Percentiles rank a stretch among this genome's conserved stretches.
phyloP scores from a whole-genome alignment of 805 yeast species.

The Teunomyces stri region DNA sequence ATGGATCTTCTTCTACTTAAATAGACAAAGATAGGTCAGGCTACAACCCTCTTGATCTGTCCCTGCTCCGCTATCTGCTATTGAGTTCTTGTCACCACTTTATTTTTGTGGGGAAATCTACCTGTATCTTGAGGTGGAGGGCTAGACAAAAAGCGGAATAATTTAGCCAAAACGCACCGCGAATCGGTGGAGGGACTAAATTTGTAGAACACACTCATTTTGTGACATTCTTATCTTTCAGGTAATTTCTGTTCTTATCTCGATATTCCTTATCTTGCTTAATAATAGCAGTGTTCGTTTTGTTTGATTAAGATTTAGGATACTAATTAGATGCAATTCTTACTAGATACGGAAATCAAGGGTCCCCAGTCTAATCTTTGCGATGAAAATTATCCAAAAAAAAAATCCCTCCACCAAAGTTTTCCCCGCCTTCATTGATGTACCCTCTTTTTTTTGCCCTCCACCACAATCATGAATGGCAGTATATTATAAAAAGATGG shows the following conservation, averaged over 20 bases:
- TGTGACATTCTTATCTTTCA: background rate
- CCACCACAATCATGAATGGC: background rate
- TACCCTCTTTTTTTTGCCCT: background rate
- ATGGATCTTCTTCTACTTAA: background rate
- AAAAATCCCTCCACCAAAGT: background rate
- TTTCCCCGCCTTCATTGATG: background rate
- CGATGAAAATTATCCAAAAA: background rate
- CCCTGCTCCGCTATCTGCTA: background rate
- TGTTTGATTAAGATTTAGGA: no score
- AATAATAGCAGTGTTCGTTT: background rate
- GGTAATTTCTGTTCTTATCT: background rate
- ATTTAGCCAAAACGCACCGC: background rate
- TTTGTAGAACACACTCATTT: background rate
- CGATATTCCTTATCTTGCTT: background rate
- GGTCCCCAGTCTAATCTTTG: no score
- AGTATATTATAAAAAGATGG: background rate
- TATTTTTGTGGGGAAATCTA: slow-evolving; percentile 1
- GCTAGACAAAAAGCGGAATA: background rate
- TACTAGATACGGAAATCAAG: no score
- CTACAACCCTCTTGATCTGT: background rate
- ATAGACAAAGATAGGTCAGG: background rate
- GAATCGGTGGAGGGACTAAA: background rate
- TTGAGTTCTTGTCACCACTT: background rate
- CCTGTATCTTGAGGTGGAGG: background rate
- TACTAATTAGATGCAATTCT: no score